A percentile compares a stretch with the other conserved stretches of the same genome.
Conservation (phyloP, 2,329 filamentous ascomycete species). For the Exophiala alcalophila region DNA sequence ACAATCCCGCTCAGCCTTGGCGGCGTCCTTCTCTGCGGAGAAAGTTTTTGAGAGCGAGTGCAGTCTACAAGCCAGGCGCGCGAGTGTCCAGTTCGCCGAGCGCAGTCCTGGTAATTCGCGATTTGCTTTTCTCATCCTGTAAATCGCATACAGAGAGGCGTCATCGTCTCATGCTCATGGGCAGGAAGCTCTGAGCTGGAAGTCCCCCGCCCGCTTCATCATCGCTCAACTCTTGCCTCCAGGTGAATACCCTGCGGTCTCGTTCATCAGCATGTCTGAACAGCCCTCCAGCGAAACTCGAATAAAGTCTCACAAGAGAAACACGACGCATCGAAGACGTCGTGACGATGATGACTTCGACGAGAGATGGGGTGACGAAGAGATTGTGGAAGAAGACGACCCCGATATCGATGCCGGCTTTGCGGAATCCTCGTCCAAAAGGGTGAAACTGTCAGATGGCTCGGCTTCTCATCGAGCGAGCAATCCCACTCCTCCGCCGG, state of each 20-base stretch:
- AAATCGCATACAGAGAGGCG: too few relatives aligned
- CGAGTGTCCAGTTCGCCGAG: too few relatives aligned
- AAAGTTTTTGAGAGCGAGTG: too few relatives aligned
- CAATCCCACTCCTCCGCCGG: slow-evolving; percentile 38
- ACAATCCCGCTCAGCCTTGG: too few relatives aligned
- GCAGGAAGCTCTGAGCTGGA: too few relatives aligned
- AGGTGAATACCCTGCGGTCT: slow-evolving; percentile 14
- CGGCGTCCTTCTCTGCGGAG: too few relatives aligned
- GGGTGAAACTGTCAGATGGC: slow-evolving; percentile 63
- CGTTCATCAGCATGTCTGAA: slow-evolving; percentile 22
- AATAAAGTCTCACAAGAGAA: slow-evolving; percentile 21
- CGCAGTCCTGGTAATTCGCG: too few relatives aligned
- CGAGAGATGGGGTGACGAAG: slow-evolving; percentile 79
- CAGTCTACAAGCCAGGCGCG: too few relatives aligned
- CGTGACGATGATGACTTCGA: slow-evolving; percentile 57
- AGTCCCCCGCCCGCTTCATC: too few relatives aligned
- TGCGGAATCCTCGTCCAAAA: slow-evolving; percentile 67
- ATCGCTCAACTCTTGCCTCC: not conserved
- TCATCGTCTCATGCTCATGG: too few relatives aligned
- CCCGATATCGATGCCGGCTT: slow-evolving; percentile 58
- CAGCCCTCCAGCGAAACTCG: slow-evolving; percentile 20
- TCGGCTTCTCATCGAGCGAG: slow-evolving; percentile 33
- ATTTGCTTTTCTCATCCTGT: too few relatives aligned
- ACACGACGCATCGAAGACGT: slow-evolving; percentile 20
- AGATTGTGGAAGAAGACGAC: slow-evolving; percentile 50